Percentiles rank a stretch among this genome's conserved stretches.
These are phyloP conservation scores for Boletellus dicymbophilus DNA, from an alignment of 1,284 basidiomycete genomes.

Conservation along the genomic window DNA sequence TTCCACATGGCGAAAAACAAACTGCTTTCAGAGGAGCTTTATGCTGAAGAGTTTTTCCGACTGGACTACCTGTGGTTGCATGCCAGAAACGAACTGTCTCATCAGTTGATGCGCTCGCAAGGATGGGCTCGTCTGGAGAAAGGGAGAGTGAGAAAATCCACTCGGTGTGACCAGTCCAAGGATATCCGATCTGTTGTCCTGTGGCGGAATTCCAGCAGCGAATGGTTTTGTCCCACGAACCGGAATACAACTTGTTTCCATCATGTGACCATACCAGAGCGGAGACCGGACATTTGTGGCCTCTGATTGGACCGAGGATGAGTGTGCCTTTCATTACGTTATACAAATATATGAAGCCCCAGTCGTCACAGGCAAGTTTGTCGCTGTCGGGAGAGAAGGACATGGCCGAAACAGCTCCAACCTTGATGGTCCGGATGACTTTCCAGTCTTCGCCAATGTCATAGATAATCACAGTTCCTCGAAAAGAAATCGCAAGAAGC, in stretches of 20 bases:
- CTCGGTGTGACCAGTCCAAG: constrained; percentile 7
- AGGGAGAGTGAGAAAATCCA: neutral
- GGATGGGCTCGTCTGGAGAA: constrained; percentile 7
- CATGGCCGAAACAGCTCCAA: neutral
- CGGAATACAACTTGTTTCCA: constrained; percentile 8
- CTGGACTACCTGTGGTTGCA: neutral
- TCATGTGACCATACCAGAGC: constrained; percentile 17
- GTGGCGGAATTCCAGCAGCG: constrained; percentile 11
- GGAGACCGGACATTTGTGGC: accelerated
- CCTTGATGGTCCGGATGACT: neutral
- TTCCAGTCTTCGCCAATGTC: neutral
- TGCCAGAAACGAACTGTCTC: constrained; percentile 16
- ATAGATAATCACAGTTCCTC: neutral
- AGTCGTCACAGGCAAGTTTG: neutral
- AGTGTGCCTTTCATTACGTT: neutral
- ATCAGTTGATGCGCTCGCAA: constrained; percentile 11
- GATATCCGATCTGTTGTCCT: constrained; percentile 1
- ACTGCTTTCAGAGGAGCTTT: neutral
- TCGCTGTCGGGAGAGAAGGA: constrained; percentile 8
- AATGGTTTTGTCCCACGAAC: neutral
- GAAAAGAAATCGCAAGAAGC: neutral
- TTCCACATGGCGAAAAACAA: neutral
- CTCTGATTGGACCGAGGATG: neutral
- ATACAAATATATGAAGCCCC: neutral
- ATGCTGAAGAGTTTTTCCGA: constrained; percentile 1